Percentiles rank a stretch among this genome's conserved stretches.
phyloP scores from a whole-genome alignment of 2,329 filamentous ascomycete species.

The Sporothrix humicola region DNA sequence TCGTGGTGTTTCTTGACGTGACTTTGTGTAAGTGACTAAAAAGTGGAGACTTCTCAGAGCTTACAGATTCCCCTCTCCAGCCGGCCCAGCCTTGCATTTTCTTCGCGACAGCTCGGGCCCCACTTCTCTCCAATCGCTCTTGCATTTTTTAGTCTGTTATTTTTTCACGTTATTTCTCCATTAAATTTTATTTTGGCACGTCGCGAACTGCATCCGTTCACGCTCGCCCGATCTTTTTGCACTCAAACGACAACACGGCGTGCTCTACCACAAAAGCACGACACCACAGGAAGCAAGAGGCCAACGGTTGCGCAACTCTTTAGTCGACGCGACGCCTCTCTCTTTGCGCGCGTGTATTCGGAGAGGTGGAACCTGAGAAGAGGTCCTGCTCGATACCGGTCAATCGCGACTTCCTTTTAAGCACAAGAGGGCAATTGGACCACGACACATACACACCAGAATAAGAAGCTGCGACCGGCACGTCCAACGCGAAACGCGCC shows the following conservation, averaged over 20 bases:
- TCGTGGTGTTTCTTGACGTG: background rate
- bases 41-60: constrained; percentile 18
- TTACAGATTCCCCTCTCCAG: background rate
- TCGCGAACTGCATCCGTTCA: constrained; percentile 7
- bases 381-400: background rate
- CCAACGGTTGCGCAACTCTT: background rate
- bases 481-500: background rate
- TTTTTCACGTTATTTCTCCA: constrained; percentile 12
- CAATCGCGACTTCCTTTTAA: constrained; percentile 15
- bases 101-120: background rate
- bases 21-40: constrained; percentile 16
- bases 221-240: background rate
- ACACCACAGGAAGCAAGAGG: no score
- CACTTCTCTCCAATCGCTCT: constrained; percentile 9
- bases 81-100: background rate
- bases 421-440: background rate
- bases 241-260: background rate
- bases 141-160: constrained; percentile 11
- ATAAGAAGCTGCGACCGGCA: constrained; percentile 2
- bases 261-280: no score
- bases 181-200: background rate
- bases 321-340: background rate
- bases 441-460: background rate
- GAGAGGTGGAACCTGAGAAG: no score
- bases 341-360: background rate